Evolutionary conservation across 164 flowering plant genomes (phyloP), one percentile per base, ranked within the genome.

Genomic region (Stephania cephalantha): DNA sequence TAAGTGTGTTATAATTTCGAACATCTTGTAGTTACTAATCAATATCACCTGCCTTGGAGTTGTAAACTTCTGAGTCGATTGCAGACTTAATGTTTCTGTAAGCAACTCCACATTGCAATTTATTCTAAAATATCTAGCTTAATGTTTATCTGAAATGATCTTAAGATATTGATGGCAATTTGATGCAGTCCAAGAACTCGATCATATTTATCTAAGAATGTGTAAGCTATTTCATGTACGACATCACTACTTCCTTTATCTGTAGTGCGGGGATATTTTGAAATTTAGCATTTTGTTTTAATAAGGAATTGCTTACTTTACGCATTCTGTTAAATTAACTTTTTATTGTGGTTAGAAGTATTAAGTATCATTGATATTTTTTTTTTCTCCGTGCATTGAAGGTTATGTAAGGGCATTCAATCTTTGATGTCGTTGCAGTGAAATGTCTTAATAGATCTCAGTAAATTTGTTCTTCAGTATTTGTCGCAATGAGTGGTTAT

Each of bases 351-450:
- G 65, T 61, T 31, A 3, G 7, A 70, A 17, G 50, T 70, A 58
- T n/a, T 70, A 46, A 42, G 72, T 15, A 70, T 45, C 29, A 25
- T 22, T 70, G 55, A 5, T 46, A 2, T 46, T 11, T 3, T 9
- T n/a, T 70, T 4, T 35, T 72, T 45, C 61, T 72, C 15, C 9
- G 42, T 3, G 20, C 31, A 6, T 9, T 13, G 64, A 15, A 18
- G 29, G 10, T n/a, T 46, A 68, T 55, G 77, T 13, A 44, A 70
- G 2, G 42, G 4, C 66, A 46, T 82, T 31, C 83, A 86, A 2
- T 80, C 55, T 53, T 78, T 70, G 11, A 30, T 72, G 46, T 65
- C 70, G 29, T 48, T 69, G 77, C 84, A 75, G 67, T 68, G 35
- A 31, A 3, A 74, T 48, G 35, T 73, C 66, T 52, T 15, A 25